Base-by-base conservation (phyloP, 192 early-diverging fungal genomes). In the Thoreauomyces humboldtii region DNA sequence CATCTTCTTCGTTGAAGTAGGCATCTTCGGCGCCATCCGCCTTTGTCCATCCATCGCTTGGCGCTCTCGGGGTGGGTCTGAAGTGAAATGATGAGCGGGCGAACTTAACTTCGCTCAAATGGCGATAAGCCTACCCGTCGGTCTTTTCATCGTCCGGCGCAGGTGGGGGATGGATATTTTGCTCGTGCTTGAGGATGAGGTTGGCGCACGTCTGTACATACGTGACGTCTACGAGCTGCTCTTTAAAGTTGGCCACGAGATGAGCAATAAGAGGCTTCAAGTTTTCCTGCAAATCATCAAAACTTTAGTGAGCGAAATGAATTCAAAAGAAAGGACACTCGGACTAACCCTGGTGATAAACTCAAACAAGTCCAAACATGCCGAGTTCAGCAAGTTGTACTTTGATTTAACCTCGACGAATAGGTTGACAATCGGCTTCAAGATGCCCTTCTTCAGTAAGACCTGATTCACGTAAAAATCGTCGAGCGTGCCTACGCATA, bases 291-390 rank as follows among this genome's bases (percentile, higher is more conserved):
- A n/a, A n/a, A n/a, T n/a, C n/a, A n/a, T n/a, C 44, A 44, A 14
- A 36, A 29, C 27, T 24, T 24, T 14, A n/a, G 1, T 51, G 12
- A 51, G 50, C 7, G 17, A 41, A 41, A 17, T 41, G 7, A n/a
- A 58, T 33, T 9, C 15, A 9, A 46, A 37, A 58, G n/a, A 34
- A 14, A n/a, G 15, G 25, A 51, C 25, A n/a, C n/a, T n/a, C 2
- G 6, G 14, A 46, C 25, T 36, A 3, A 43, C 48, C 45, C 71
- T 79, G 19, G 86, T 77, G 55, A 98, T 86, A 73, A 84, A 90
- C 24, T 88, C 89, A 63, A 98, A 88, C 38, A 98, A 74, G 55
- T 95, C 93, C 34, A 95, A 79, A 65, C 90, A 95, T 1, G 95
- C 89, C 5, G 94, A 95, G 56, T 94, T 91, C 17, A 93, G 61